Evolutionary conservation across 805 yeast genomes (phyloP).

Genomic region (Torulaspora maleeae): DNA sequence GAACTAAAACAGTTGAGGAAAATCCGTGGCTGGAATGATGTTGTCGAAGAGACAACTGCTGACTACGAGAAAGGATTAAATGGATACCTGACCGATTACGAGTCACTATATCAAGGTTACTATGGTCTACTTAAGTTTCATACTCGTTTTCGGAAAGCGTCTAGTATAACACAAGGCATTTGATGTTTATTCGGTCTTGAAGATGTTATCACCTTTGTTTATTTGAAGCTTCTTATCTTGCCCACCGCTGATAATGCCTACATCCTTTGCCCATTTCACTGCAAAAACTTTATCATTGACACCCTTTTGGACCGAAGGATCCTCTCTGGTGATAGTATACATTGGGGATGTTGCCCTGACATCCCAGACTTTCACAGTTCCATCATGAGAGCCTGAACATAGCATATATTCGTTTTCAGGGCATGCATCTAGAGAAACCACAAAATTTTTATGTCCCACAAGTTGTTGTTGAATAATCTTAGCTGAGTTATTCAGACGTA

Average conservation of each 20-base stretch:
- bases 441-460: conserved; percentile 88
- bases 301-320: conserved; percentile 40
- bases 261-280: conserved; percentile 72
- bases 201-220: conserved; percentile 45
- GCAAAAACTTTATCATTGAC: conserved; percentile 70
- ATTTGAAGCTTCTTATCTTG: conserved; percentile 90
- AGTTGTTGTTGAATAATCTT: conserved; percentile 67
- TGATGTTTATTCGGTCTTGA: conserved; percentile 19
- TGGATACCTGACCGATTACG: conserved; percentile 63
- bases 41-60: conserved; percentile 32
- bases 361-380: conserved; percentile 94
- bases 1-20: conserved; percentile 55
- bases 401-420: conserved; percentile 80
- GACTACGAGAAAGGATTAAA: conserved; percentile 36
- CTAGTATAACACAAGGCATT: conserved; percentile 2
- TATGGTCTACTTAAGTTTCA: conserved; percentile 54
- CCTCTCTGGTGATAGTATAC: conserved; percentile 76
- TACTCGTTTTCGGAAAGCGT: conserved; percentile 7
- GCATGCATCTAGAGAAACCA: conserved; percentile 66
- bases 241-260: conserved; percentile 90
- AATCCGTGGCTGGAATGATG: conserved; percentile 59
- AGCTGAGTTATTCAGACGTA: conserved; percentile 58
- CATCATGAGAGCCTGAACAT: conserved; percentile 93
- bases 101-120: conserved; percentile 72
- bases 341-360: conserved; percentile 77